These are phyloP conservation scores for Umbelopsis sp. DNA, from an alignment of 371 early-diverging fungal species.

Conservation along the genomic window DNA sequence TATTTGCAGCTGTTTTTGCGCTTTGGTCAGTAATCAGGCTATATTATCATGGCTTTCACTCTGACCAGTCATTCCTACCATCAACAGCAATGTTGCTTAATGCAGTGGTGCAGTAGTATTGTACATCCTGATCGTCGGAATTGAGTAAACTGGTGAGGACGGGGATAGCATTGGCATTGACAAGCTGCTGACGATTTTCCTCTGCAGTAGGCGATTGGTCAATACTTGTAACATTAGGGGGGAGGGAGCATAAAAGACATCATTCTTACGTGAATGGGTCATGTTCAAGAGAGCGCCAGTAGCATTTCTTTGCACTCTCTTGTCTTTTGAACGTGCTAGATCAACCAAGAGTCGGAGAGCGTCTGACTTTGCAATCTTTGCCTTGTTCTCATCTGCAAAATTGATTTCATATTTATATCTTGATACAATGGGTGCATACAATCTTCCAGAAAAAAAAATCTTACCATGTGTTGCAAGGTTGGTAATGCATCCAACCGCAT, in stretches of 20 bases:
- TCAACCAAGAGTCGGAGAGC: slow-evolving; percentile 78
- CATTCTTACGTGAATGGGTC: slow-evolving; percentile 79
- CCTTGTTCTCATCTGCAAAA: slow-evolving; percentile 82
- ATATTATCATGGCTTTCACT: neutral
- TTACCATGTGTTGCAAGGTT: slow-evolving; percentile 89
- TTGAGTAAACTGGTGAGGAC: slow-evolving; percentile 80
- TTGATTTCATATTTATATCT: too few relatives aligned
- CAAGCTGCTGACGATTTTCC: slow-evolving; percentile 85
- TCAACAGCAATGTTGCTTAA: slow-evolving; percentile 94
- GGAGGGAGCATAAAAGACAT: neutral
- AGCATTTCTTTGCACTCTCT: slow-evolving; percentile 91
- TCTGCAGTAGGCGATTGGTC: slow-evolving; percentile 31
- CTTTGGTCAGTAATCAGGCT: neutral
- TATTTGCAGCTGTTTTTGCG: slow-evolving; percentile 51
- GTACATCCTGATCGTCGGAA: slow-evolving; percentile 84
- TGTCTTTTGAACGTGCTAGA: slow-evolving; percentile 83
- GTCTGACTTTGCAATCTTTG: slow-evolving; percentile 84
- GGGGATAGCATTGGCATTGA: slow-evolving; percentile 86
- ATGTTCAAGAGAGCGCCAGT: slow-evolving; percentile 93
- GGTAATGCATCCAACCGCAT: slow-evolving; percentile 96
- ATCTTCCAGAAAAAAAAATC: neutral
- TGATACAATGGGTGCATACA: neutral
- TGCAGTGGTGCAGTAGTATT: slow-evolving; percentile 91
- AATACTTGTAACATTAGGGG: neutral
- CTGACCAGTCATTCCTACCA: slow-evolving; percentile 33